Percentiles rank a stretch among this genome's conserved stretches.
These are phyloP conservation scores for Tricholomella constricta DNA, from an alignment of 768 basidiomycete genomes.

Conservation along the genomic window DNA sequence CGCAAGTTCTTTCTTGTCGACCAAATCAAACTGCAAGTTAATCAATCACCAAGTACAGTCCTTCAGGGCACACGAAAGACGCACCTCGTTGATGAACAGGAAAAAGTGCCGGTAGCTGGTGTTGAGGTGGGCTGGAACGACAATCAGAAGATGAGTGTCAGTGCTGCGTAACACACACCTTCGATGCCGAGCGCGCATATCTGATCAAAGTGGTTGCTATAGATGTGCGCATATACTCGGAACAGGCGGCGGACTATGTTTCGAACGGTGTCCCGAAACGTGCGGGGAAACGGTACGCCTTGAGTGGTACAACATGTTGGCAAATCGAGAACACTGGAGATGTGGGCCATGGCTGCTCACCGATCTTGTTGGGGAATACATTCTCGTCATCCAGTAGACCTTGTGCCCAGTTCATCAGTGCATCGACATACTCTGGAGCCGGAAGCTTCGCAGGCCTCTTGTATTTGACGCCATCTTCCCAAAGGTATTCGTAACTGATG, in stretches of 20 bases:
- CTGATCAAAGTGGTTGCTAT: constrained; percentile 99
- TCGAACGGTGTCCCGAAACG: constrained; percentile 88
- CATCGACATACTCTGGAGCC: constrained; percentile 95
- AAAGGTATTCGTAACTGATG: constrained; percentile 87
- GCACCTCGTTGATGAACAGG: constrained; percentile 92
- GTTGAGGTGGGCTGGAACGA: constrained; percentile 83
- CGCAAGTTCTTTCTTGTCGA: constrained; percentile 96
- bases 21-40: constrained; percentile 72
- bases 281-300: constrained; percentile 91
- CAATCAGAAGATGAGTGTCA: not conserved
- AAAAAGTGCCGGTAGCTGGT: constrained; percentile 99
- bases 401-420: constrained; percentile 99
- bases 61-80: constrained; percentile 15
- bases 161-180: constrained; percentile 51
- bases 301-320: not conserved
- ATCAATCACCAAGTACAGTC: not conserved
- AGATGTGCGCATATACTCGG: constrained; percentile 97
- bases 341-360: constrained; percentile 38
- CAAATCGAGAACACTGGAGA: not conserved
- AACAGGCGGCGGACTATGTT: constrained; percentile 92
- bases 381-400: constrained; percentile 87
- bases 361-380: constrained; percentile 94
- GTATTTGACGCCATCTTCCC: constrained; percentile 89
- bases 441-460: constrained; percentile 92
- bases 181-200: constrained; percentile 98